Conservation (phyloP, 495 filamentous ascomycete genomes). For the Xylaria nigripes region DNA sequence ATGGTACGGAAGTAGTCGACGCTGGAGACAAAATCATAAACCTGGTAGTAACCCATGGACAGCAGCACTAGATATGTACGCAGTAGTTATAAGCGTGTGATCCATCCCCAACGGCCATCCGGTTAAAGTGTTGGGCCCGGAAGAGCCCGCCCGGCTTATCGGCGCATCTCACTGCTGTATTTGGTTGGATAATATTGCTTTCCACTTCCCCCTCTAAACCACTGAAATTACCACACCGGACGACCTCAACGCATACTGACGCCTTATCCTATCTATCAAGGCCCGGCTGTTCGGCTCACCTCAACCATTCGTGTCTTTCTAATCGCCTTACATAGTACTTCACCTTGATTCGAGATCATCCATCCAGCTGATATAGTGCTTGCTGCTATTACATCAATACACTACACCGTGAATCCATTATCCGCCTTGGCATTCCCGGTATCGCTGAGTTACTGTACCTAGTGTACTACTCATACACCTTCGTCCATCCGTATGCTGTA, state of each 20-base stretch:
- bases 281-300: neutral
- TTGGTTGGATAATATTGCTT: neutral
- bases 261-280: neutral
- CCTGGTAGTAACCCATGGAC: neutral
- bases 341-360: neutral
- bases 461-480: too few species aligned
- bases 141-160: neutral
- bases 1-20: slow-evolving; percentile 1
- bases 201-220: neutral
- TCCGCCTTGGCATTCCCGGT: neutral
- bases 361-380: neutral
- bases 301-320: neutral
- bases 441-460: neutral
- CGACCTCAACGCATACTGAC: neutral
- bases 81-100: neutral
- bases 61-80: neutral
- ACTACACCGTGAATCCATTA: too few species aligned
- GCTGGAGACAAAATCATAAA: neutral
- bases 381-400: neutral
- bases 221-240: neutral
- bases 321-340: neutral
- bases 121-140: neutral
- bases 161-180: neutral
- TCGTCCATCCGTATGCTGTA: too few species aligned
- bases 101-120: neutral